A percentile compares a stretch with the other conserved stretches of the same genome.
phyloP scores from a whole-genome alignment of 1,139 yeast genomes.

The Pichia sp. region DNA sequence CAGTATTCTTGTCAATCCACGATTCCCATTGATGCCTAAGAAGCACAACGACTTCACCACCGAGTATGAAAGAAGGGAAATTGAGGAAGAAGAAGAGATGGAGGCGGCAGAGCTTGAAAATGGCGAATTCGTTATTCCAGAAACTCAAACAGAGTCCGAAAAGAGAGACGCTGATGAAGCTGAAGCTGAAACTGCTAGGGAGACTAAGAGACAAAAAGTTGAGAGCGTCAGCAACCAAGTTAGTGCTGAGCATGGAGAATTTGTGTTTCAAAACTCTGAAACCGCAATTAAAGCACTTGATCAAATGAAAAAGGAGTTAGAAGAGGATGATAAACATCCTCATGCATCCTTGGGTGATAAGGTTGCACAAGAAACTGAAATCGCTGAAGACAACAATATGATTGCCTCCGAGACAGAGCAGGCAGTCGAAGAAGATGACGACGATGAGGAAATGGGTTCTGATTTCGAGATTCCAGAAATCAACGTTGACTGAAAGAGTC shows the following conservation, averaged over 20 bases:
- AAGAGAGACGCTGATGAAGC: constrained; percentile 8
- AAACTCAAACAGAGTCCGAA: background rate
- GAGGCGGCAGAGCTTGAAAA: constrained; percentile 4
- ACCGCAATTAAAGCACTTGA: constrained; percentile 5
- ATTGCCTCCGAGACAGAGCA: background rate
- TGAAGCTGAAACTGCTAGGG: constrained; percentile 1
- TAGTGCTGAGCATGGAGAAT: constrained; percentile 6
- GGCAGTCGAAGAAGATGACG: constrained; percentile 7
- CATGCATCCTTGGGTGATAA: constrained; percentile 1
- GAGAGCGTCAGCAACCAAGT: constrained; percentile 7
- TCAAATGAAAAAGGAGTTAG: constrained; percentile 2
- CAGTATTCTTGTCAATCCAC: constrained; percentile 63
- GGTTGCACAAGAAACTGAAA: constrained; percentile 1
- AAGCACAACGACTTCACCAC: constrained; percentile 17
- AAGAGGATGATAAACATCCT: constrained; percentile 3
- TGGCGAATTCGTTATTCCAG: constrained; percentile 2
- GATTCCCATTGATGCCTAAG: constrained; percentile 53
- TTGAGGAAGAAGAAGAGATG: constrained; percentile 7
- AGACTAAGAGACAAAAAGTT: constrained; percentile 3
- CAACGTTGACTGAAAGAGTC: constrained; percentile 24
- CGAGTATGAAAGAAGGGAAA: constrained; percentile 9
- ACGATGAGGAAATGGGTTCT: constrained; percentile 23
- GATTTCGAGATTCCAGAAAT: constrained; percentile 31
- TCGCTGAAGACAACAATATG: constrained; percentile 2
- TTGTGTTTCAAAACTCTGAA: constrained; percentile 14